Conservation (phyloP, 108 stramenopile genomes). For the Nannochloropsis salina region DNA sequence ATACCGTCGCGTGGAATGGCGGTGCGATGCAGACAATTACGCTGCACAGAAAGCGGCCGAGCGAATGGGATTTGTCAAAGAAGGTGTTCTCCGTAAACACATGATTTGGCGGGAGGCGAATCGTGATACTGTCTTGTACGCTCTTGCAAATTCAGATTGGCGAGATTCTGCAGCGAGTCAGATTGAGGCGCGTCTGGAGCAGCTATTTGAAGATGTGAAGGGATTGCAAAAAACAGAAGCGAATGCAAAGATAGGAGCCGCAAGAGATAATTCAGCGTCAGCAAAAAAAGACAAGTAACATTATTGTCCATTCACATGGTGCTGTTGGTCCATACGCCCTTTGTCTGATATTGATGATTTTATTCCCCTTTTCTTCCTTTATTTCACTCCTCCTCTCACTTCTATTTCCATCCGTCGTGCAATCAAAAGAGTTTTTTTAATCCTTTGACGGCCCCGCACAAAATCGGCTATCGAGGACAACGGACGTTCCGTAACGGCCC, state of each 20-base stretch:
- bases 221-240: neutral
- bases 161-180: conserved; percentile 8
- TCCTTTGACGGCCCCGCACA: too few relatives aligned
- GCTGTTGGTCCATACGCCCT: too few relatives aligned
- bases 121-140: conserved; percentile 31
- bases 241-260: neutral
- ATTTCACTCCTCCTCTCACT: too few relatives aligned
- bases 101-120: conserved; percentile 42
- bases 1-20: conserved; percentile 41
- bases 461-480: too few relatives aligned
- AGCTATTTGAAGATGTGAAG: neutral
- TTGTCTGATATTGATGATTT: too few relatives aligned
- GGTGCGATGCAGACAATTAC: conserved; percentile 32
- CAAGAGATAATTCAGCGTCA: neutral
- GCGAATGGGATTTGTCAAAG: conserved; percentile 27
- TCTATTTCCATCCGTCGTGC: too few relatives aligned
- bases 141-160: conserved; percentile 41
- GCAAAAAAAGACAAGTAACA: neutral
- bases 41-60: conserved; percentile 21
- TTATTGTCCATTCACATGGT: too few relatives aligned
- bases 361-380: too few relatives aligned
- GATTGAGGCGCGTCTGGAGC: conserved; percentile 2
- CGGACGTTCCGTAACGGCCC: too few relatives aligned
- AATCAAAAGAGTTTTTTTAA: too few relatives aligned
- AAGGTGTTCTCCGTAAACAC: conserved; percentile 42